phyloP scores from a whole-genome alignment of 2,329 filamentous ascomycete genomes.

The Fusarium coffeatum region DNA sequence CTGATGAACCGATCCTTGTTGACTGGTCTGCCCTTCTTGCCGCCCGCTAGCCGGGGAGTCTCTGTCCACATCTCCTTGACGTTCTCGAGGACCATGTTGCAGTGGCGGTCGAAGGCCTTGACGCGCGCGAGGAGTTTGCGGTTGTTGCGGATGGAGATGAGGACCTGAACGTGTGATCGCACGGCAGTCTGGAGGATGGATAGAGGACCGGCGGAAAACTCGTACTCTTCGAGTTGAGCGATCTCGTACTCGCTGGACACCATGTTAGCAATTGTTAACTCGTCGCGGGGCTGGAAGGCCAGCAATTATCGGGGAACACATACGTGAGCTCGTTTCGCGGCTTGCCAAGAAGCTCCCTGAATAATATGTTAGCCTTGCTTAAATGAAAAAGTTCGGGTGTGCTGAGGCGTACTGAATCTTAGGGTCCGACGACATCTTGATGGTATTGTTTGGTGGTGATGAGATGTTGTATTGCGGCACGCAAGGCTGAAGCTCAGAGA shows the following conservation, averaged over 20 bases:
- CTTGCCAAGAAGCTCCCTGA: conserved; percentile 88
- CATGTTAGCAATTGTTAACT: conserved; percentile 33
- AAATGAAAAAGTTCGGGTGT: background rate
- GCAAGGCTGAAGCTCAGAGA: conserved; percentile 51
- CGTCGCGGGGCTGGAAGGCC: conserved; percentile 27
- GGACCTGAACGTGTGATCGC: conserved; percentile 91
- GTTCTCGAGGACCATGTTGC: conserved; percentile 98
- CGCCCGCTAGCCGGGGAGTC: conserved; percentile 82
- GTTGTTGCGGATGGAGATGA: conserved; percentile 98
- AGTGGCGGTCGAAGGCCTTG: conserved; percentile 98
- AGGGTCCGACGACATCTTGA: conserved; percentile 71
- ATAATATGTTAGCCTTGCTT: conserved; percentile 45
- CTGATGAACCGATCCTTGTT: conserved; percentile 99
- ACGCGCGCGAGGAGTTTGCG: conserved; percentile 96
- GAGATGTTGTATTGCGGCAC: conserved; percentile 41
- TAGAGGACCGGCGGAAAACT: conserved; percentile 67
- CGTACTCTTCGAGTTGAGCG: conserved; percentile 72
- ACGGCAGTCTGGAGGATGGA: conserved; percentile 98
- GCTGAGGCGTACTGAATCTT: conserved; percentile 74
- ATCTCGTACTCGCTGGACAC: conserved; percentile 87
- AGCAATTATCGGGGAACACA: conserved; percentile 48
- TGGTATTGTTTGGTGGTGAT: conserved; percentile 29
- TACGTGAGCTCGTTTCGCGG: conserved; percentile 92
- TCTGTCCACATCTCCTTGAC: conserved; percentile 99
- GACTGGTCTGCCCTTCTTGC: conserved; percentile 88